Percentiles rank a stretch among this genome's conserved stretches.
phyloP scores from a whole-genome alignment of 345 rosid species.

The Rhodomyrtus tomentosa region DNA sequence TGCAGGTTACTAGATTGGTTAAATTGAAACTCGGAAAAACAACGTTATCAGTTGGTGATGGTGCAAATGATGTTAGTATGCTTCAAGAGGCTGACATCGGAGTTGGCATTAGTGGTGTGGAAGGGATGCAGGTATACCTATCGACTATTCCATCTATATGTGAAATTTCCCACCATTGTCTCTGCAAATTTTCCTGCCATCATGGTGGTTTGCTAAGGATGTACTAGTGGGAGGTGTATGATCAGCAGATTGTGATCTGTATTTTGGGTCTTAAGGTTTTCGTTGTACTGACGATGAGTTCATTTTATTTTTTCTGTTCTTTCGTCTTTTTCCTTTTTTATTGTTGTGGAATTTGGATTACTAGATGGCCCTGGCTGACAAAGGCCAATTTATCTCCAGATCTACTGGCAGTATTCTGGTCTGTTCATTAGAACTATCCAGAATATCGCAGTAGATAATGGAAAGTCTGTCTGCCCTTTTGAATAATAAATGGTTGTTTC shows the following conservation, averaged over 20 bases:
- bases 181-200: background rate
- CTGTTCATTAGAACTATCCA: background rate
- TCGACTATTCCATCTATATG: background rate
- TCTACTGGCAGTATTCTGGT: background rate
- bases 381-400: background rate
- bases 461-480: background rate
- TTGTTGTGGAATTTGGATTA: background rate
- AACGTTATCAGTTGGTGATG: slow-evolving; percentile 79
- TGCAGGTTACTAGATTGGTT: slow-evolving; percentile 85
- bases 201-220: background rate
- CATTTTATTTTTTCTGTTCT: background rate
- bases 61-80: slow-evolving; percentile 96
- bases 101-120: slow-evolving; percentile 87
- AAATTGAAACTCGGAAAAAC: slow-evolving; percentile 47
- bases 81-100: slow-evolving; percentile 97
- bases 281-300: background rate
- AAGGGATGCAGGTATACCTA: slow-evolving; percentile 81
- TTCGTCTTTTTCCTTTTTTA: background rate
- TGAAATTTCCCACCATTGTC: background rate
- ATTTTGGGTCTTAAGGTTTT: background rate
- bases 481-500: background rate
- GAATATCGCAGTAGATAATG: background rate
- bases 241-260: background rate
- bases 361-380: background rate
- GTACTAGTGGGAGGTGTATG: background rate